Evolutionary conservation across 345 rosid species (phyloP), one percentile per base, ranked within the genome.

Genomic region (Sisymbrium altissimum): DNA sequence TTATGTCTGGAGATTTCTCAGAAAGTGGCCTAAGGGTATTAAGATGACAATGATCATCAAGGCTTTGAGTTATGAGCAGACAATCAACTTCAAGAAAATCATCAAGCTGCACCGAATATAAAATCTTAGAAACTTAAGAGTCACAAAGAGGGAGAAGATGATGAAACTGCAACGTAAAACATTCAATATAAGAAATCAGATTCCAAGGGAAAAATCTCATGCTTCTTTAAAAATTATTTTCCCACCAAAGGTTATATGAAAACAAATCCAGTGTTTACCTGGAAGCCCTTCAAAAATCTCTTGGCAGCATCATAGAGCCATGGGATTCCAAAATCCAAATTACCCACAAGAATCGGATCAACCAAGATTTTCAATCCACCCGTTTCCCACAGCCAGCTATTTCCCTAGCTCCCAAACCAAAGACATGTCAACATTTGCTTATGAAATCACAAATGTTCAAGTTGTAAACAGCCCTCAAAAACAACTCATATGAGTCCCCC

Each of bases 291-390:
- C 71, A 91, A 64, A 78, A 84, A 76, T 76, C 85, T 91, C 88
- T 91, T 89, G 79, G 89, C 86, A 68, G 90, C 93, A 86, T 89
- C 97, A 83, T 87, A 91, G 43, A 91, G 91, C 96, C 84, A 87
- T 12, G 96, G 95, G 77, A 94, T 89, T 66, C 96, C 98, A 76
- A 94, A 94, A 73, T 91, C 98, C 87, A 91, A 85, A 84, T 84
- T 89, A 38, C 96, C 98, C 57, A 89, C 96, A 75, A 91, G 73
- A 60, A 93, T 91, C 30, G 94, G 96, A 71, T 91, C 96, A 64
- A 91, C 97, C 79, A 91, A 84, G 66, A 87, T 63, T 70, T 66
- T 88, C 69, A 86, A 36, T n/a, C 88, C 96, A 69, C 80, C 73
- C 3, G 86, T 88, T 56, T 89, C 95, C 96, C 98, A 94, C 66